phyloP scores from a whole-genome alignment of 495 filamentous ascomycete genomes.

The Paragyromitra xinjiangensis region DNA sequence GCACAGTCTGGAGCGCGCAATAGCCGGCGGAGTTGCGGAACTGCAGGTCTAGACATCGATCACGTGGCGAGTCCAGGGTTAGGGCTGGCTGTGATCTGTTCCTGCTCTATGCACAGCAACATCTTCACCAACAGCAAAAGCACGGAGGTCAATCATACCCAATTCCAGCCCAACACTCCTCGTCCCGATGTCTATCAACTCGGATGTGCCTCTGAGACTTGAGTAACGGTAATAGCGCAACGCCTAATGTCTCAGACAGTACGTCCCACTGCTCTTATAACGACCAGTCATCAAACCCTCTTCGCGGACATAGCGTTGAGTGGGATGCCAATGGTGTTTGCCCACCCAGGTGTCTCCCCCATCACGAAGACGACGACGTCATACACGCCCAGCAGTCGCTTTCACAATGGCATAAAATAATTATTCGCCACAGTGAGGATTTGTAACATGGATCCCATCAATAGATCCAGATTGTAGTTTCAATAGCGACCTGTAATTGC shows the following conservation, averaged over 20 bases:
- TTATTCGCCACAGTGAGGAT: not conserved
- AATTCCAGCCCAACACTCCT: not conserved
- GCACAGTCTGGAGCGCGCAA: not conserved
- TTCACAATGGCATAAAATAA: not conserved
- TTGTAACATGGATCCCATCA: not conserved
- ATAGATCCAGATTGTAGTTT: not conserved
- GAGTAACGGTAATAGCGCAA: not conserved
- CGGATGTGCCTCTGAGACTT: not conserved
- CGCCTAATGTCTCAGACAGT: constrained; percentile 26
- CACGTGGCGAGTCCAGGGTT: constrained; percentile 17
- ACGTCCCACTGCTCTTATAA: not conserved
- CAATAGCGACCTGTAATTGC: not conserved
- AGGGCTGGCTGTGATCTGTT: constrained; percentile 17
- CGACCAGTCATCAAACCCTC: constrained; percentile 3
- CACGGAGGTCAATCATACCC: not conserved
- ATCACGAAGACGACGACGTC: not conserved
- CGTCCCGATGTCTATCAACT: not conserved
- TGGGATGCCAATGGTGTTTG: not conserved
- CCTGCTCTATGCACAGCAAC: not conserved
- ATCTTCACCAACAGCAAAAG: constrained; percentile 2
- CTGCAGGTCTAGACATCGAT: constrained; percentile 2
- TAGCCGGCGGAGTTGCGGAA: not conserved
- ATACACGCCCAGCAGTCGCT: not conserved
- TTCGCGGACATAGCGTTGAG: constrained; percentile 24
- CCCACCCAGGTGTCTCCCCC: not conserved